Conservation (phyloP, 192 early-diverging fungal species). For the Coemansia sp. region DNA sequence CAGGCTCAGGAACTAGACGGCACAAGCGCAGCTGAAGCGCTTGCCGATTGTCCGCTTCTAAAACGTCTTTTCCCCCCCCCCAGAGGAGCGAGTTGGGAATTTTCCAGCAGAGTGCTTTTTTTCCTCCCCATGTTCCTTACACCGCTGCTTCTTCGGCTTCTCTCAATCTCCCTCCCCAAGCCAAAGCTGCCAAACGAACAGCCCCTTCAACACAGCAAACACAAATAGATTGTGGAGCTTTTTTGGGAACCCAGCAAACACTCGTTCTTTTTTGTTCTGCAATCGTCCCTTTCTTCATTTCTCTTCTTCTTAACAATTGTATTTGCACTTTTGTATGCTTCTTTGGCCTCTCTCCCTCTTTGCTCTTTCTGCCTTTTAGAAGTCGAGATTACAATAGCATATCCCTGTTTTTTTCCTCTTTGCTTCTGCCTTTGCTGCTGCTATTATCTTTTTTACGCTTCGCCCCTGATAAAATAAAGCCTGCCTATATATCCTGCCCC, state of each 20-base stretch:
- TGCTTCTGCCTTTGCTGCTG: not conserved
- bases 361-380: constrained; percentile 6
- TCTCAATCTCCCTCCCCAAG: not conserved
- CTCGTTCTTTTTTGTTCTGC: constrained; percentile 1
- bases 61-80: not conserved
- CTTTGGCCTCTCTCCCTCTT: constrained; percentile 6
- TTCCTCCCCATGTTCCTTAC: not conserved
- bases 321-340: not conserved
- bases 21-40: not conserved
- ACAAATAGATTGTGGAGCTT: not conserved
- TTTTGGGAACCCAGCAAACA: not conserved
- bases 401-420: not conserved
- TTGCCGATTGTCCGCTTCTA: not conserved
- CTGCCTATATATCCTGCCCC: not conserved
- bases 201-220: not conserved
- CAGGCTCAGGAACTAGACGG: not conserved
- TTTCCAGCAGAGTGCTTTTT: not conserved
- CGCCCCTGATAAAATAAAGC: not conserved
- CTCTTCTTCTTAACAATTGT: constrained; percentile 2
- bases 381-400: constrained; percentile 7
- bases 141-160: not conserved
- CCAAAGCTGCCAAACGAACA: not conserved
- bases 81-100: not conserved
- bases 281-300: constrained; percentile 6
- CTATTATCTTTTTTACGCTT: not conserved